phyloP scores from a whole-genome alignment of 2,329 filamentous ascomycete genomes.

The Ophiosphaerella narmari region DNA sequence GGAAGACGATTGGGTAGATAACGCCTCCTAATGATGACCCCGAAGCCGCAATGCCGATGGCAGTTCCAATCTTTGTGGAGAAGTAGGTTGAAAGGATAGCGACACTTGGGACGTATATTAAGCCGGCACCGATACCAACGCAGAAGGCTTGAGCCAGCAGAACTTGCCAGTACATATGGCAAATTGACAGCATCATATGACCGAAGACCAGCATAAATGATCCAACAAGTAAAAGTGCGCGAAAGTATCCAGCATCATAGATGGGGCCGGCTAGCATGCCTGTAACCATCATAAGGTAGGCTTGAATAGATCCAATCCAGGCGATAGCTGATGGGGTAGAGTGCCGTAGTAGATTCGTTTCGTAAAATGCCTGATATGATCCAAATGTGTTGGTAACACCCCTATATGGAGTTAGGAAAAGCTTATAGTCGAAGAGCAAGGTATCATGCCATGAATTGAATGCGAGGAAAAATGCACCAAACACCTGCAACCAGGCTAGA shows the following conservation, averaged over 20 bases:
- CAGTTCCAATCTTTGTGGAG: conserved; percentile 4
- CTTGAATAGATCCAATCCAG: conserved; percentile 57
- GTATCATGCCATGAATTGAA: too few relatives aligned
- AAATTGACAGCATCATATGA: conserved; percentile 55
- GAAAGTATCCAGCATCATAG: conserved; percentile 55
- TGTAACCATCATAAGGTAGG: conserved; percentile 52
- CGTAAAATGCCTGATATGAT: too few relatives aligned
- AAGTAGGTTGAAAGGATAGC: conserved; percentile 40
- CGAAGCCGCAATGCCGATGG: conserved; percentile 16
- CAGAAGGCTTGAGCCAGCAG: conserved; percentile 31
- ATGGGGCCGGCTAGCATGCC: conserved; percentile 52
- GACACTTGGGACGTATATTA: conserved; percentile 24
- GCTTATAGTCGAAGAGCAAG: too few relatives aligned
- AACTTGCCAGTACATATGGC: conserved; percentile 49
- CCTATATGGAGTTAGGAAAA: too few relatives aligned
- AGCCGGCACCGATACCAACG: conserved; percentile 29
- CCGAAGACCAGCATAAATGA: conserved; percentile 48
- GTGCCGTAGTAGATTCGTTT: too few relatives aligned
- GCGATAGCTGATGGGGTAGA: conserved; percentile 51
- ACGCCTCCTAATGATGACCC: conserved; percentile 20
- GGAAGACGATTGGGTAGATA: conserved; percentile 18
- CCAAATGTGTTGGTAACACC: too few relatives aligned
- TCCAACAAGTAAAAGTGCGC: conserved; percentile 44
- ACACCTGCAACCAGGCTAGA: too few relatives aligned
- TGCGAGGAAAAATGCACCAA: too few relatives aligned